Evolutionary conservation across 2,329 filamentous ascomycete genomes (phyloP).

Genomic region (Beauveria sp.): DNA sequence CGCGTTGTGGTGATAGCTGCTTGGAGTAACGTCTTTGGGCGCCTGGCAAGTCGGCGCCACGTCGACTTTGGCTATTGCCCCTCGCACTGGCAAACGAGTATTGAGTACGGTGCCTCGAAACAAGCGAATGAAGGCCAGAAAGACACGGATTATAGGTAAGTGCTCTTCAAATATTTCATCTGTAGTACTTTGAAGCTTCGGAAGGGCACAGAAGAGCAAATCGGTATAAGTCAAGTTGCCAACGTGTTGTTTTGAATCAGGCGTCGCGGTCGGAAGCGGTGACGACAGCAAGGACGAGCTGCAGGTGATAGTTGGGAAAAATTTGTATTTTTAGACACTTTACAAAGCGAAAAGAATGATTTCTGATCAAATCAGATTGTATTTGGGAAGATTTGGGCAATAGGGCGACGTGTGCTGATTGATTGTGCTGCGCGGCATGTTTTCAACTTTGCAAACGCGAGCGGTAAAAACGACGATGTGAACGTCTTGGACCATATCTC

Average conservation of each 20-base stretch:
- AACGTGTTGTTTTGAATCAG: background rate
- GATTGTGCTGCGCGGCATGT: background rate
- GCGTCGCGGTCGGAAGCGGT: background rate
- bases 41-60: background rate
- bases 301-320: no score
- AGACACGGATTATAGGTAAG: background rate
- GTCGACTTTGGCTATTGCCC: background rate
- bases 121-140: background rate
- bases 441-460: slow-evolving; percentile 10
- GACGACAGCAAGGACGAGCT: background rate
- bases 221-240: slow-evolving; percentile 10
- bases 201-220: background rate
- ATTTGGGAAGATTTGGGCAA: background rate
- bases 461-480: slow-evolving; percentile 10
- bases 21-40: background rate
- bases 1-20: background rate
- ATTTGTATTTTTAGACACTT: background rate
- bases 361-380: background rate
- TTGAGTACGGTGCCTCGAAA: background rate
- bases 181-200: background rate
- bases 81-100: slow-evolving; percentile 2
- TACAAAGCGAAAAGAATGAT: background rate
- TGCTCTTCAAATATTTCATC: background rate
- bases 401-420: background rate
- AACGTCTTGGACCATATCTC: background rate